Percentiles rank a stretch among this genome's conserved stretches.
These are phyloP conservation scores for Fusarium coicis DNA, from an alignment of 2,329 filamentous ascomycete species.

Conservation along the genomic window DNA sequence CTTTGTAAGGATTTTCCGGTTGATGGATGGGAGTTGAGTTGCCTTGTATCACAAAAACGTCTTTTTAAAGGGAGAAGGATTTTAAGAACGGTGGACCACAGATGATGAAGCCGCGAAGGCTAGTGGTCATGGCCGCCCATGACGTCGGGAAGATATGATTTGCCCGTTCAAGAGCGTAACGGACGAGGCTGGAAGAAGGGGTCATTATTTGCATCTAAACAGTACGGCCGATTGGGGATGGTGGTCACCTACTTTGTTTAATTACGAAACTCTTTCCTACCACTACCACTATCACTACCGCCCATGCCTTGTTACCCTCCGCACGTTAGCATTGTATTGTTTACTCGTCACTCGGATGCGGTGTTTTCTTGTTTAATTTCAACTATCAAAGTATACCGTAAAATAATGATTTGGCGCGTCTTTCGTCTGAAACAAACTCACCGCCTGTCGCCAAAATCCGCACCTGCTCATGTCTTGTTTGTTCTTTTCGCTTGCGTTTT, in stretches of 20 bases:
- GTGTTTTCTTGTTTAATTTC: conserved; percentile 19
- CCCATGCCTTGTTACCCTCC: conserved; percentile 13
- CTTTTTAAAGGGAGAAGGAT: conserved; percentile 40
- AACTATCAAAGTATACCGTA: conserved; percentile 12
- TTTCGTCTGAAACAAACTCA: not conserved
- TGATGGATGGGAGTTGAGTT: conserved; percentile 43
- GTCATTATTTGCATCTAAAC: conserved; percentile 47
- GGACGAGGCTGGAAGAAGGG: conserved; percentile 33
- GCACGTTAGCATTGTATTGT: conserved; percentile 24
- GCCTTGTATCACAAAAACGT: conserved; percentile 49
- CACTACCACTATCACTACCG: not conserved
- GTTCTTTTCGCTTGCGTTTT: conserved; percentile 6
- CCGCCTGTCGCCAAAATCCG: not conserved
- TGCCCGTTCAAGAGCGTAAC: conserved; percentile 29
- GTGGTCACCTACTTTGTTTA: conserved; percentile 64
- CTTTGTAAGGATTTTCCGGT: conserved; percentile 46
- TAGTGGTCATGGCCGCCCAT: conserved; percentile 27
- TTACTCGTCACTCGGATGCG: conserved; percentile 6
- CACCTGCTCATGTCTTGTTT: not conserved
- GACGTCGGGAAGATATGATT: conserved; percentile 32
- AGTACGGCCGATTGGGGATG: conserved; percentile 49
- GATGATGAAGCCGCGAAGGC: conserved; percentile 37
- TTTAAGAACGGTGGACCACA: conserved; percentile 36
- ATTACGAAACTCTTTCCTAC: conserved; percentile 55
- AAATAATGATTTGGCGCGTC: conserved; percentile 1